These are phyloP conservation scores for Klebsormidium nitens DNA, from an alignment of 139 green algal genomes.

Conservation along the genomic window DNA sequence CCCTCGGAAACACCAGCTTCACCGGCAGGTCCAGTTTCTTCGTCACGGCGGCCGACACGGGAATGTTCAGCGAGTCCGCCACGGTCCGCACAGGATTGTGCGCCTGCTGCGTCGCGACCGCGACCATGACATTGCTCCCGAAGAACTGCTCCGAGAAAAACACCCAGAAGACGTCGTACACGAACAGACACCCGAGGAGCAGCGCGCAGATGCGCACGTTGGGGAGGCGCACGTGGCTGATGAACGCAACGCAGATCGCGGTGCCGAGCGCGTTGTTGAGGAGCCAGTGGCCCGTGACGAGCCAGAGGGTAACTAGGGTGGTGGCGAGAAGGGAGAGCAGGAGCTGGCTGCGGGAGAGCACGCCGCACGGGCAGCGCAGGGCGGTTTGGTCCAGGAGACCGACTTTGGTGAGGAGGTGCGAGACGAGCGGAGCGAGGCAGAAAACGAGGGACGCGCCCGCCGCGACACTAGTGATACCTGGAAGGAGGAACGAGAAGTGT, in stretches of 20 bases:
- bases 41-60: conserved; percentile 24
- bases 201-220: conserved; percentile 29
- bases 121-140: conserved; percentile 83
- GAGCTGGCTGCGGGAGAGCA: conserved; percentile 9
- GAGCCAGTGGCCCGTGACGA: conserved; percentile 37
- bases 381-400: conserved; percentile 4
- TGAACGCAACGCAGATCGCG: conserved; percentile 35
- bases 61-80: conserved; percentile 20
- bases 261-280: conserved; percentile 39
- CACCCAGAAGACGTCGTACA: conserved; percentile 92
- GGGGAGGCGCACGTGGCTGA: conserved; percentile 38
- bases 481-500: too few species aligned
- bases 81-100: conserved; percentile 36
- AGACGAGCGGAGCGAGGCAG: conserved; percentile 8
- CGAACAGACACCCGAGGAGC: conserved; percentile 65
- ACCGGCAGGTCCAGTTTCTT: conserved; percentile 40
- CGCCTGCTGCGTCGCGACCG: conserved; percentile 55
- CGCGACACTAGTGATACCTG: conserved; percentile 26
- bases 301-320: conserved; percentile 15
- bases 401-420: background rate
- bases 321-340: conserved; percentile 6
- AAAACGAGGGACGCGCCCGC: conserved; percentile 31
- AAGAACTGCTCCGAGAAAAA: conserved; percentile 59
- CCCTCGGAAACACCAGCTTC: conserved; percentile 36
- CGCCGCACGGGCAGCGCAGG: background rate